phyloP scores from a whole-genome alignment of 345 rosid species.

The Rhodamnia rubescens region DNA sequence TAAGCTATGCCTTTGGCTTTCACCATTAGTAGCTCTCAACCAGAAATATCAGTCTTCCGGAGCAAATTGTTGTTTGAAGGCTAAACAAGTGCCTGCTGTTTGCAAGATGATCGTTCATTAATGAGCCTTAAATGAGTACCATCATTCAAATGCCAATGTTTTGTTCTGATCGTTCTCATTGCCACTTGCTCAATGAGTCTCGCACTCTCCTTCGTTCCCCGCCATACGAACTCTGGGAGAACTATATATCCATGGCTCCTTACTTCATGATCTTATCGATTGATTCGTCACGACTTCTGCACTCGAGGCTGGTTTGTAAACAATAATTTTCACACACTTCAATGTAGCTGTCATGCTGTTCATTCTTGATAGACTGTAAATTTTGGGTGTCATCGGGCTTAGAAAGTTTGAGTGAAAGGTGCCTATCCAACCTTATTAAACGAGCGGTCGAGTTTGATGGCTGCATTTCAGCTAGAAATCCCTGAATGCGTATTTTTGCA shows the following conservation, averaged over 20 bases:
- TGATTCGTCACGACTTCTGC: background rate
- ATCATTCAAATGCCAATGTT: background rate
- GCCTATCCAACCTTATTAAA: background rate
- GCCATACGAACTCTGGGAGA: background rate
- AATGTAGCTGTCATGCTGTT: background rate
- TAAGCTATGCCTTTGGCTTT: background rate
- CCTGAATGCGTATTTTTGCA: background rate
- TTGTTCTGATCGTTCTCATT: background rate
- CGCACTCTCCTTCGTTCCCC: background rate
- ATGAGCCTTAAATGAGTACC: background rate
- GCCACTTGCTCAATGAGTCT: background rate
- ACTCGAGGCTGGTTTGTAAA: background rate
- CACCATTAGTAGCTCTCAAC: background rate
- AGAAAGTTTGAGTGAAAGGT: background rate
- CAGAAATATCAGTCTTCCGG: background rate
- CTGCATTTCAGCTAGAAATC: background rate
- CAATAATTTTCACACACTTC: background rate
- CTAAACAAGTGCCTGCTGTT: background rate
- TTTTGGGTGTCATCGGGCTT: background rate
- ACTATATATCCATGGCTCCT: background rate
- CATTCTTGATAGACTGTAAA: background rate
- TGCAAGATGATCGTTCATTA: background rate
- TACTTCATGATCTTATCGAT: background rate
- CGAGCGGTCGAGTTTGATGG: background rate
- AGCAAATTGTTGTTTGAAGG: background rate